These are phyloP conservation scores for Mycena venus DNA, from an alignment of 768 basidiomycete genomes.

Conservation along the genomic window DNA sequence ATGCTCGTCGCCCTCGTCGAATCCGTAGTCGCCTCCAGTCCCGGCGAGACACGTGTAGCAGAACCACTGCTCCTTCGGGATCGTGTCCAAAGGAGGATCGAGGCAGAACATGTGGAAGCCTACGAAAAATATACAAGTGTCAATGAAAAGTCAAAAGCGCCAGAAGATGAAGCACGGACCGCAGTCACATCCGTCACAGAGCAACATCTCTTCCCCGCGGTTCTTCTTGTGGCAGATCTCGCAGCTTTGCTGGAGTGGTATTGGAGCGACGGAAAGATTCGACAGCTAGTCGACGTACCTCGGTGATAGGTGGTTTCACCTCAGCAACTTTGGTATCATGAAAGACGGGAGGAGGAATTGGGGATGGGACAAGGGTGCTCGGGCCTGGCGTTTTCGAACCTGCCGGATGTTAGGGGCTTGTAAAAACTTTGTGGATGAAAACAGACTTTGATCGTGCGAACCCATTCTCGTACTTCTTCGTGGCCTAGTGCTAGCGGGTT, in stretches of 20 bases:
- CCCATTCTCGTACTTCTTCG: constrained; percentile 67
- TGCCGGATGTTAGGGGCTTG: constrained; percentile 35
- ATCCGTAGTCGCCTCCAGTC: constrained; percentile 96
- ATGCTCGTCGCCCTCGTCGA: constrained; percentile 98
- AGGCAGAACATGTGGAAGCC: constrained; percentile 99
- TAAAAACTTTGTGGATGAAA: constrained; percentile 8
- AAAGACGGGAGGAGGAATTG: constrained; percentile 61
- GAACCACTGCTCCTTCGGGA: constrained; percentile 97
- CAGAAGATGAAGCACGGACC: constrained; percentile 62
- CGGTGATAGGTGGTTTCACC: constrained; percentile 61
- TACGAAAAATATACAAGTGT: constrained; percentile 46
- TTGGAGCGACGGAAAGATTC: constrained; percentile 36
- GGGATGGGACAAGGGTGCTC: constrained; percentile 36
- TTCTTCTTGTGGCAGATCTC: constrained; percentile 95
- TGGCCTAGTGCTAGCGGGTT: constrained; percentile 53
- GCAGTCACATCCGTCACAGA: constrained; percentile 90
- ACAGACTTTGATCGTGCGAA: constrained; percentile 66
- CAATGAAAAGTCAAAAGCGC: constrained; percentile 17
- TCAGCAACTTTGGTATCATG: constrained; percentile 57
- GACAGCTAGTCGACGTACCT: constrained; percentile 57
- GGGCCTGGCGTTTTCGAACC: constrained; percentile 53
- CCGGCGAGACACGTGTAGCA: constrained; percentile 92
- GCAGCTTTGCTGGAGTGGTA: constrained; percentile 76
- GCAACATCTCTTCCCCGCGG: constrained; percentile 90
- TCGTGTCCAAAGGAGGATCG: constrained; percentile 85